Conservation (phyloP, 2,329 filamentous ascomycete genomes). For the Periconia sp. region DNA sequence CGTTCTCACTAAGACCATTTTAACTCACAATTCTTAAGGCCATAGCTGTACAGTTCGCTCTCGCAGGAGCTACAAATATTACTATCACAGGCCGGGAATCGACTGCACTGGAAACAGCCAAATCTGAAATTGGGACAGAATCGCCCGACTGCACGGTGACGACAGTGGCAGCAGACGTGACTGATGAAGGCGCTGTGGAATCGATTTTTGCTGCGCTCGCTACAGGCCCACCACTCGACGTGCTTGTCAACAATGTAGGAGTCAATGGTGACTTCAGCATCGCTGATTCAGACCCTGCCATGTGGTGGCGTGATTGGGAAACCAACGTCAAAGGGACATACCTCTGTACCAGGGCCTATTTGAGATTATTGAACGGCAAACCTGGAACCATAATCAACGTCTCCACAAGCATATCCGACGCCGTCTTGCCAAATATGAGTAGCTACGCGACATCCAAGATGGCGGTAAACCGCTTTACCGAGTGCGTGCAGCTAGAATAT, state of each 20-base stretch:
- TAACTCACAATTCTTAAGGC: not conserved
- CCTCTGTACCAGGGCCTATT: not conserved
- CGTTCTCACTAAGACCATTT: too few species aligned
- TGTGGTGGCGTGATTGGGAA: not conserved
- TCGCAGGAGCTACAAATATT: not conserved
- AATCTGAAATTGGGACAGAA: not conserved
- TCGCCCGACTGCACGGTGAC: not conserved
- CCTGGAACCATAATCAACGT: not conserved
- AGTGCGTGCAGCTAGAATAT: not conserved
- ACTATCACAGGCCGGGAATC: not conserved
- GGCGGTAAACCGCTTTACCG: not conserved
- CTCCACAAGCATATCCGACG: not conserved
- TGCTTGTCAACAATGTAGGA: not conserved
- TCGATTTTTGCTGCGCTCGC: not conserved
- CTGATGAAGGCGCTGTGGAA: not conserved
- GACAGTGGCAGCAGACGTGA: not conserved
- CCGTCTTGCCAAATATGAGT: not conserved
- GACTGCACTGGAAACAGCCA: not conserved
- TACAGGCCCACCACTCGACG: not conserved
- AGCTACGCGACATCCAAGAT: not conserved
- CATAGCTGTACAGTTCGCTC: not conserved
- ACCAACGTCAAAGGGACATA: not conserved
- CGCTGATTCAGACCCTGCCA: not conserved
- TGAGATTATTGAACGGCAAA: not conserved
- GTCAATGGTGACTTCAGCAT: not conserved